phyloP scores from a whole-genome alignment of 495 filamentous ascomycete species.

The Penicillium steckii region DNA sequence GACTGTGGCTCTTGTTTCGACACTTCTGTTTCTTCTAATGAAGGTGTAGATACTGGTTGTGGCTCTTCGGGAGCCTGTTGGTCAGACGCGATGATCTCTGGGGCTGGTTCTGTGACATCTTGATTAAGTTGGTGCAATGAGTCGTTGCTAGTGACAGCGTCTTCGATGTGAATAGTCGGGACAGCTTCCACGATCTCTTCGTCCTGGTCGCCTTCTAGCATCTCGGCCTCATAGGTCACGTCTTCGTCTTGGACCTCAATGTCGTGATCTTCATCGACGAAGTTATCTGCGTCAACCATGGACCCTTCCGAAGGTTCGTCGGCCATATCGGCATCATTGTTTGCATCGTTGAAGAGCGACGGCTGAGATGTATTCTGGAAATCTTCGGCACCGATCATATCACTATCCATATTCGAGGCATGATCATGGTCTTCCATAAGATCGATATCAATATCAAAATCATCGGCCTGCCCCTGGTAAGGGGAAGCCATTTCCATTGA shows the following conservation, averaged over 20 bases:
- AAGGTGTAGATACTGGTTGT: too few relatives aligned
- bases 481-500: constrained; percentile 57
- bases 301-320: constrained; percentile 45
- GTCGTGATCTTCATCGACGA: constrained; percentile 29
- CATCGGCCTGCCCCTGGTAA: constrained; percentile 53
- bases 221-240: constrained; percentile 40
- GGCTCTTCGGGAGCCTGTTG: not conserved
- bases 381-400: constrained; percentile 59
- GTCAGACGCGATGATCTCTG: not conserved
- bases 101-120: constrained; percentile 7
- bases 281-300: constrained; percentile 39
- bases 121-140: constrained; percentile 14
- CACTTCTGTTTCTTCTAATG: too few relatives aligned
- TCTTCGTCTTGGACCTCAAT: constrained; percentile 37
- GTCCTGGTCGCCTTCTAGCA: constrained; percentile 45
- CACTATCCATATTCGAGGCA: constrained; percentile 53
- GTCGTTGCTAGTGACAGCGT: constrained; percentile 6
- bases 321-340: constrained; percentile 49
- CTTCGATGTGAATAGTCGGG: constrained; percentile 28
- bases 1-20: too few relatives aligned
- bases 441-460: constrained; percentile 77
- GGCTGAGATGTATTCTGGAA: constrained; percentile 34
- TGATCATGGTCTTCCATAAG: constrained; percentile 54
- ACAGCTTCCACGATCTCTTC: constrained; percentile 33
- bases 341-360: constrained; percentile 30